Evolutionary conservation across 73 alveolate genomes (phyloP).

Genomic region (Tetrahymena elliotti): DNA sequence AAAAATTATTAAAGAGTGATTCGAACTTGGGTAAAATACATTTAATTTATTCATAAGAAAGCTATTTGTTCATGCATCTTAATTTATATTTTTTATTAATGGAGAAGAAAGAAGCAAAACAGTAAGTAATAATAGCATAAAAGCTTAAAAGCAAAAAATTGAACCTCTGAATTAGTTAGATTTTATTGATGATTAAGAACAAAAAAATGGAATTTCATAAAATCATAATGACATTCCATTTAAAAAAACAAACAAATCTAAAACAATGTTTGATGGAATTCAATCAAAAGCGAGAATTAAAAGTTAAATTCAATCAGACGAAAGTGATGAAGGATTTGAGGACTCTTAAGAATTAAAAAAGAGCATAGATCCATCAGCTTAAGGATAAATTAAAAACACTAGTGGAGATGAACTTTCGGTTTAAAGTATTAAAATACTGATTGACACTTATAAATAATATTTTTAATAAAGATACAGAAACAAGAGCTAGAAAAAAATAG

Average conservation of each 20-base stretch:
- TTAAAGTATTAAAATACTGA: neutral
- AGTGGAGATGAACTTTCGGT: neutral
- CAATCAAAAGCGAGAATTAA: neutral
- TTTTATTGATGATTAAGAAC: neutral
- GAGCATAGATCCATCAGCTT: neutral
- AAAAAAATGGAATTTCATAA: neutral
- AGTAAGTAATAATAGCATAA: neutral
- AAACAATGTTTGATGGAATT: neutral
- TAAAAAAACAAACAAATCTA: neutral
- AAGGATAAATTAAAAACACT: neutral
- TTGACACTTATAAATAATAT: neutral
- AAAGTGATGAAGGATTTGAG: neutral
- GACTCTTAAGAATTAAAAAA: neutral
- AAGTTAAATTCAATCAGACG: neutral
- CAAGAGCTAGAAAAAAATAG: neutral
- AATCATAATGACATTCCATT: neutral
- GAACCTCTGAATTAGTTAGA: neutral
- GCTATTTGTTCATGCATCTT: no score
- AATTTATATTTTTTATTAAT: no score
- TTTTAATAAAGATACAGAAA: neutral
- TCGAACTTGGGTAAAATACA: neutral
- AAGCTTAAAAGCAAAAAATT: no score
- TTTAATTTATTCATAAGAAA: neutral
- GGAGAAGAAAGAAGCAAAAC: neutral
- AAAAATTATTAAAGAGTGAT: neutral